Percentiles rank a stretch among this genome's conserved stretches.
Conservation (phyloP, 1,284 basidiomycete species). For the Ustilago crameri region DNA sequence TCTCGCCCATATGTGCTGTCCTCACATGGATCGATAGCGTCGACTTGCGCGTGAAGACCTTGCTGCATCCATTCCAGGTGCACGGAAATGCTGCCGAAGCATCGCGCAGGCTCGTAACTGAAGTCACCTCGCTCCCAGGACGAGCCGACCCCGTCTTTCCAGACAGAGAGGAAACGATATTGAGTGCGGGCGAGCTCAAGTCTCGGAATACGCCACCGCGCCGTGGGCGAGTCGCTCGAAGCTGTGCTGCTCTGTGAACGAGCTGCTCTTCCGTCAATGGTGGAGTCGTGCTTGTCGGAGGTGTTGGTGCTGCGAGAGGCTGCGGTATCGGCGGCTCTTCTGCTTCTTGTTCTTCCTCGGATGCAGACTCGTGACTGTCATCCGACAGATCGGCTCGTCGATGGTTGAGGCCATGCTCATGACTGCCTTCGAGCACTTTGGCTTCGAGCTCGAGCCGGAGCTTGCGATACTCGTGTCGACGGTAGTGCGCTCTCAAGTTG, state of each 20-base stretch:
- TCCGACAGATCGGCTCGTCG: conserved; percentile 28
- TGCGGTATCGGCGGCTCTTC: background rate
- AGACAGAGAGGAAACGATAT: conserved; percentile 15
- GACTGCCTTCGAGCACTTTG: conserved; percentile 21
- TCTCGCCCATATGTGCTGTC: conserved; percentile 47
- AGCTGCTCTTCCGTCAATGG: conserved; percentile 30
- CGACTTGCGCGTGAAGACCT: conserved; percentile 38
- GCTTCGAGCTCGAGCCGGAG: conserved; percentile 35
- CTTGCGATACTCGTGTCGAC: conserved; percentile 43
- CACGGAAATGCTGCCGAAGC: conserved; percentile 15
- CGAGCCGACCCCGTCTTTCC: conserved; percentile 21
- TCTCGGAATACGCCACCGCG: conserved; percentile 37
- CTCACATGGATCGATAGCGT: conserved; percentile 48
- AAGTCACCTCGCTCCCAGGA: conserved; percentile 18
- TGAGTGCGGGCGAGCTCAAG: conserved; percentile 38
- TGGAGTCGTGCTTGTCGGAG: background rate
- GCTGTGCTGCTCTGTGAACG: conserved; percentile 29
- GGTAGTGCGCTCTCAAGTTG: conserved; percentile 45
- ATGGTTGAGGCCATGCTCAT: conserved; percentile 31
- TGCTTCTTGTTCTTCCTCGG: conserved; percentile 22
- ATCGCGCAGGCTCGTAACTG: conserved; percentile 11
- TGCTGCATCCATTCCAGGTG: conserved; percentile 43
- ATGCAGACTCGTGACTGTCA: conserved; percentile 25
- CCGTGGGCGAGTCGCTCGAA: conserved; percentile 23
- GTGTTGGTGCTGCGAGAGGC: background rate